These are phyloP conservation scores for Phytophthora cryptogea DNA, from an alignment of 352 stramenopile genomes.

Conservation along the genomic window DNA sequence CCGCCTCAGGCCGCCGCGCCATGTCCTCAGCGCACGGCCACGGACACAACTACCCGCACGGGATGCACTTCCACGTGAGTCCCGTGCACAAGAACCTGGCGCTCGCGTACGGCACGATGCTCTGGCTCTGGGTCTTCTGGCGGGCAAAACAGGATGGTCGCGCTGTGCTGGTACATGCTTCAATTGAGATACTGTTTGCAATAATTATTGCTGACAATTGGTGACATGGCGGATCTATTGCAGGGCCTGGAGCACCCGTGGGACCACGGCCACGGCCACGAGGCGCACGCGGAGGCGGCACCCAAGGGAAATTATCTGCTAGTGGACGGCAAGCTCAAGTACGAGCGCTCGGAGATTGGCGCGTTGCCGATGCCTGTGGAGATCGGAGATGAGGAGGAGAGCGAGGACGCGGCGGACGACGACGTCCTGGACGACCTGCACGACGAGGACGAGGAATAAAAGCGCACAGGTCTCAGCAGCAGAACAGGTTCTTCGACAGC, in stretches of 20 bases:
- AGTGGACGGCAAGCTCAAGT: constrained; percentile 61
- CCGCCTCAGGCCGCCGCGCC: constrained; percentile 45
- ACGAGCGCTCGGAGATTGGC: constrained; percentile 71
- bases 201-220: neutral
- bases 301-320: constrained; percentile 36
- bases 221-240: neutral
- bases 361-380: constrained; percentile 63
- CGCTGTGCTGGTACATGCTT: constrained; percentile 64
- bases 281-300: constrained; percentile 45
- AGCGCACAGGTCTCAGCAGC: constrained; percentile 12
- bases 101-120: constrained; percentile 87
- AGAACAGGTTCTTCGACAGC: constrained; percentile 6
- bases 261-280: constrained; percentile 72
- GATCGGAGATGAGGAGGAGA: constrained; percentile 43
- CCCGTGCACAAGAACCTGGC: constrained; percentile 88
- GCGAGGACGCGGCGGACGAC: neutral
- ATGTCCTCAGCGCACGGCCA: constrained; percentile 66
- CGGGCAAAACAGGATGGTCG: constrained; percentile 88
- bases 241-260: constrained; percentile 88
- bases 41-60: constrained; percentile 73
- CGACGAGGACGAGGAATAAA: constrained; percentile 38
- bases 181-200: neutral
- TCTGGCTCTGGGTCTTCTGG: constrained; percentile 92
- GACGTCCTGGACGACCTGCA: constrained; percentile 32
- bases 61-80: constrained; percentile 91